Conservation (phyloP, 2,329 filamentous ascomycete genomes). For the Dactylellina drechsleri region DNA sequence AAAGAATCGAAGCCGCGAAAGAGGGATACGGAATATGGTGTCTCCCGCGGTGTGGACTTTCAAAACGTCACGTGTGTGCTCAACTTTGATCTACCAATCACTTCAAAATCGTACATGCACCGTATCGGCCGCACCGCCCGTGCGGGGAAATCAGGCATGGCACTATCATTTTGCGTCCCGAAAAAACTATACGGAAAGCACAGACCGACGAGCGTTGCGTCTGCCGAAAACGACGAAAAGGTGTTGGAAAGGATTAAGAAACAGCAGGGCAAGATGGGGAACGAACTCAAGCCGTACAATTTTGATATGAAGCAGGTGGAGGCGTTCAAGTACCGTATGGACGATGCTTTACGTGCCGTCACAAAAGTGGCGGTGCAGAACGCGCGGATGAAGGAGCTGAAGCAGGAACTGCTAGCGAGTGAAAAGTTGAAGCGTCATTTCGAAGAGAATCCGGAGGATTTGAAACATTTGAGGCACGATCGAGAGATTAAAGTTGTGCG, state of each 20-base stretch:
- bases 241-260: constrained; percentile 81
- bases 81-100: constrained; percentile 93
- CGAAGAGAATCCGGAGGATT: constrained; percentile 92
- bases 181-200: constrained; percentile 85
- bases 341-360: constrained; percentile 87
- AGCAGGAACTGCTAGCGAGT: constrained; percentile 88
- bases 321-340: constrained; percentile 92
- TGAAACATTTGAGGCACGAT: constrained; percentile 88
- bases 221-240: constrained; percentile 83
- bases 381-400: constrained; percentile 85
- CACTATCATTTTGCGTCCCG: constrained; percentile 93
- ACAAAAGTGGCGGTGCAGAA: constrained; percentile 90
- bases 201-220: constrained; percentile 80
- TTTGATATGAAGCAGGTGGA: constrained; percentile 96
- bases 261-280: constrained; percentile 79
- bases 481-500: constrained; percentile 83
- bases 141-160: constrained; percentile 90
- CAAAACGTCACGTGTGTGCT: constrained; percentile 92
- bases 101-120: constrained; percentile 94
- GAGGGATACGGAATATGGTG: constrained; percentile 85
- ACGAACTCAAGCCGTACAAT: constrained; percentile 86
- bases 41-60: constrained; percentile 97
- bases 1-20: constrained; percentile 69
- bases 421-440: constrained; percentile 96
- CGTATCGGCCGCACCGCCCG: constrained; percentile 92